Evolutionary conservation across 768 basidiomycete species (phyloP), one percentile per base, ranked within the genome.

Genomic region (Auricularia cornea): DNA sequence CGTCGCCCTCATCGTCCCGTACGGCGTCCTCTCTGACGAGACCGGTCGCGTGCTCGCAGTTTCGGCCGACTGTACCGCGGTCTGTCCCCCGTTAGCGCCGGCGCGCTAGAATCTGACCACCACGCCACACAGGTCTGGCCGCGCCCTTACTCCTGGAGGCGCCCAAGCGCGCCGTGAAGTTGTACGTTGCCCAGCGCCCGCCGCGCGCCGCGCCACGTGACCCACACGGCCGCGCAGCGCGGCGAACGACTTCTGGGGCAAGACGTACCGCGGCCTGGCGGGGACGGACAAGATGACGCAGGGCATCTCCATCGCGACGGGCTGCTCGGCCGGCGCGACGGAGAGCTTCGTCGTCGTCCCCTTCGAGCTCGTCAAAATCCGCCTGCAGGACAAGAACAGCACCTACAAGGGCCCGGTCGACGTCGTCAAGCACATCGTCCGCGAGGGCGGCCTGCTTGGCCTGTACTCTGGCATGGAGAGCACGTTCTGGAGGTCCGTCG

Each of bases 91-190:
- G 69, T 31, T 57, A 59, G 30, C 6, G 23, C 4, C 33, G 32
- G 14, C 32, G 44, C 40, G 30, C n/a, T n/a, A n/a, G n/a, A n/a
- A n/a, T n/a, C n/a, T n/a, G n/a, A n/a, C n/a, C n/a, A n/a, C n/a
- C n/a, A n/a, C n/a, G n/a, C n/a, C n/a, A n/a, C n/a, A n/a, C 60
- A 90, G 89, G 96, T 68, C 86, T 99, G 64, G 88, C 94, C n/a
- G 94, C 97, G 11, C 97, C 97, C 20, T 76, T 99, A 11, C 83
- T 98, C 70, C 79, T 99, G 54, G 97, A 99, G 76, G 97, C 97
- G 18, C 97, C 97, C 2, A 99, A 99, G 78, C 88, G 97, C 76
- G 97, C 97, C 18, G 91, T 94, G 59, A 99, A 98, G 83, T 92
- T 91, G 89, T 90, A 67, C 66, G 85, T 78, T 26, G 33, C 31